Evolutionary conservation across 2,329 filamentous ascomycete species (phyloP), one percentile per base, ranked within the genome.

Genomic region (Exophiala sideris): DNA sequence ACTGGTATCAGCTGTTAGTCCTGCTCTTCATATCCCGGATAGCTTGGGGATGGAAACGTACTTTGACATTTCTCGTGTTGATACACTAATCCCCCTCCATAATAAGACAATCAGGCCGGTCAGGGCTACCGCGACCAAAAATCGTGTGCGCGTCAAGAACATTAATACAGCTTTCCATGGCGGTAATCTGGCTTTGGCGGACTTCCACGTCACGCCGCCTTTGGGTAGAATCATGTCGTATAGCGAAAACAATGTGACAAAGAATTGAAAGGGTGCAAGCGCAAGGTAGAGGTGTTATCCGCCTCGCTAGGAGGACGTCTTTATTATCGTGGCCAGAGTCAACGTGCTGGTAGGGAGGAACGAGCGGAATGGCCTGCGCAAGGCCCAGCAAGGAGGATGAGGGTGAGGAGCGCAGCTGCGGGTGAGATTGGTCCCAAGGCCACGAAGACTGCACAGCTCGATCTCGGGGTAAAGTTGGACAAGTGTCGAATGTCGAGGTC

Each of bases 131-230:
- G 88, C 81, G 50, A 94, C 74, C 59, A 96, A 76, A 62, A 95
- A 87, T 51, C 90, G 83, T 61, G 90, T 89, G 68, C 84, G 84
- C 59, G 88, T 89, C 59, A 95, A 68, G 64, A 89, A 82, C 41
- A 81, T 76, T 73, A 84, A 78, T 68, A 91, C 69, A 49, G 87
- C 86, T 70, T 89, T 83, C 64, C 84, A 85, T 53, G 89, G 87
- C 40, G 91, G 90, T 64, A 96, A 76, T 67, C 84, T 82, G 66
- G 88, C 80, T 76, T 84, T 88, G 63, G 91, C 87, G 62, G 89
- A 87, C 79, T 95, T 96, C 91, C 92, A 97, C 71, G 85, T 91
- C 68, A 92, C 81, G 70, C 89, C 89, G 71, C 88, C 88, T 75
- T 95, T 95, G 62, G 89, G 88, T 65, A 95, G 84, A 76, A 96